A percentile compares a stretch with the other conserved stretches of the same genome.
Conservation (phyloP, 1,284 basidiomycete genomes). For the Ceratobasidium sp. region DNA sequence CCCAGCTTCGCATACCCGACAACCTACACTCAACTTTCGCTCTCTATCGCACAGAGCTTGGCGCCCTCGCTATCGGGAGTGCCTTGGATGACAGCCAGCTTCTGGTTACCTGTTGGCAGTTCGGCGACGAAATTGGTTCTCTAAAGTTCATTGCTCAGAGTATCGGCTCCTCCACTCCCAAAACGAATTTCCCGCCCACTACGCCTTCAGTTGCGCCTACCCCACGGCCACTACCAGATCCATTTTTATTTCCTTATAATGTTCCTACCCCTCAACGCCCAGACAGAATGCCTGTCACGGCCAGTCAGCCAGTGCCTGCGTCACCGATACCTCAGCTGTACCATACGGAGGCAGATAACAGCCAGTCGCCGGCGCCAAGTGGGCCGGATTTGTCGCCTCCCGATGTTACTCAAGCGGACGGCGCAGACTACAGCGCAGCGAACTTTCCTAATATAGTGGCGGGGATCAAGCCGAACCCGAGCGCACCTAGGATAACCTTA, state of each 20-base stretch:
- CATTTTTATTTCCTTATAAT: too few relatives aligned
- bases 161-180: background rate
- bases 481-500: slow-evolving; percentile 69
- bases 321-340: background rate
- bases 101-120: slow-evolving; percentile 74
- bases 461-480: slow-evolving; percentile 60
- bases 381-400: background rate
- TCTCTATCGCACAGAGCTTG: slow-evolving; percentile 88
- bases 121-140: slow-evolving; percentile 79
- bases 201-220: background rate
- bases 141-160: slow-evolving; percentile 83
- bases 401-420: background rate
- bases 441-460: slow-evolving; percentile 72
- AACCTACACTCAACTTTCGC: slow-evolving; percentile 81
- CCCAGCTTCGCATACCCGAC: slow-evolving; percentile 83
- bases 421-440: background rate
- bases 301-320: background rate
- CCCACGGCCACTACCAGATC: background rate
- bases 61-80: slow-evolving; percentile 76
- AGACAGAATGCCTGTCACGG: background rate
- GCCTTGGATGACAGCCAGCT: slow-evolving; percentile 77
- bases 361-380: background rate
- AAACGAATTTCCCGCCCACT: background rate
- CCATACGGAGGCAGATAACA: background rate
- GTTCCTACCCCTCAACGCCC: too few relatives aligned